phyloP scores from a whole-genome alignment of 2,329 filamentous ascomycete genomes.

The Mariannaea elegans region DNA sequence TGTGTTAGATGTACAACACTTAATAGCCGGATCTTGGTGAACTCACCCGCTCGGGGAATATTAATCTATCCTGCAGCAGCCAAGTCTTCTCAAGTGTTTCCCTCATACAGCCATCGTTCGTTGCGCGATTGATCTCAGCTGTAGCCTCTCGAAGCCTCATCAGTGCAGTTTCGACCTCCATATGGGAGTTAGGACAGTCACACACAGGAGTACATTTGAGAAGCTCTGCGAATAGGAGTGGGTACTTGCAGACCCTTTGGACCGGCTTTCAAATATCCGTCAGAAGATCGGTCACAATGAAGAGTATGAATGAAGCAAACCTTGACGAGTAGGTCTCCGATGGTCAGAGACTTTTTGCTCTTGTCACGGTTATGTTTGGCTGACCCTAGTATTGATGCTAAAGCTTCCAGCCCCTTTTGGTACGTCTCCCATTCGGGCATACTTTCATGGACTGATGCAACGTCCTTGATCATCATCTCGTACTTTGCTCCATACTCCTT shows the following conservation, averaged over 20 bases:
- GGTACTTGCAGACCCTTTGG: constrained; percentile 91
- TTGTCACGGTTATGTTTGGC: constrained; percentile 70
- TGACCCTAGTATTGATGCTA: constrained; percentile 79
- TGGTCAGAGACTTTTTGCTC: constrained; percentile 78
- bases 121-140: constrained; percentile 84
- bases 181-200: constrained; percentile 85
- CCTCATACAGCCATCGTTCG: constrained; percentile 76
- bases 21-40: neutral
- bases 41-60: constrained; percentile 76
- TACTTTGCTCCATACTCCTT: constrained; percentile 93
- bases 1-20: neutral
- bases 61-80: constrained; percentile 82
- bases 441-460: constrained; percentile 73
- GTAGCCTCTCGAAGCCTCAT: constrained; percentile 78
- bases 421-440: constrained; percentile 80
- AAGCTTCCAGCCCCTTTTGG: constrained; percentile 84
- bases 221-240: constrained; percentile 84
- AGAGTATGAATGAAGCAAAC: constrained; percentile 52
- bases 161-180: constrained; percentile 79
- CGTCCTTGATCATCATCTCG: constrained; percentile 82
- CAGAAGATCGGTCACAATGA: neutral
- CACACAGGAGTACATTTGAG: constrained; percentile 83
- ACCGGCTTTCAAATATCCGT: constrained; percentile 70
- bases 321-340: constrained; percentile 91
- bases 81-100: constrained; percentile 82